These are phyloP conservation scores for Lotus japonicus DNA, from an alignment of 306 rosid genomes.

Conservation along the genomic window DNA sequence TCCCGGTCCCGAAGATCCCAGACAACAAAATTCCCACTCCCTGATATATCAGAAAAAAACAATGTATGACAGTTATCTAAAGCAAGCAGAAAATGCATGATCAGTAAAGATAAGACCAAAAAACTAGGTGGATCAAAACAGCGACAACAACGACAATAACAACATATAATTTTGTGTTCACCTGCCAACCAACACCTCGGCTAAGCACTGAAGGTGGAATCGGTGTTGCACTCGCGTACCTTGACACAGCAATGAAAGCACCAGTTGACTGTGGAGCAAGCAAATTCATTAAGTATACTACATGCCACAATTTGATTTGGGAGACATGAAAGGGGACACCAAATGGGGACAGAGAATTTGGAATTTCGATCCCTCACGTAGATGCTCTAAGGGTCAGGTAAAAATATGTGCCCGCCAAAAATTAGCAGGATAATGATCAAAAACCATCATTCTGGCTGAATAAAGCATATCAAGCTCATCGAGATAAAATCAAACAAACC, in stretches of 20 bases:
- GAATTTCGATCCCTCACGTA: too few species aligned
- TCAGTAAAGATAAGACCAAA: not conserved
- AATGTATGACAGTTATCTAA: not conserved
- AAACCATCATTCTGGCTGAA: too few species aligned
- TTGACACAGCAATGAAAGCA: constrained; percentile 73
- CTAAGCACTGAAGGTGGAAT: constrained; percentile 68
- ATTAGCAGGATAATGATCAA: too few species aligned
- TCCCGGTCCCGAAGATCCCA: constrained; percentile 92
- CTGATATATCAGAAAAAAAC: constrained; percentile 36
- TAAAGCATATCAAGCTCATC: not conserved
- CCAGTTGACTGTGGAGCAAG: constrained; percentile 72
- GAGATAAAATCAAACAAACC: constrained; percentile 35
- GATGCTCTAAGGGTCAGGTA: too few species aligned
- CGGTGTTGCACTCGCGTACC: constrained; percentile 94
- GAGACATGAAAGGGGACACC: too few species aligned
- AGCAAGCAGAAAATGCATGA: not conserved
- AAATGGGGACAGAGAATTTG: too few species aligned
- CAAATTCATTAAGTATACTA: too few species aligned
- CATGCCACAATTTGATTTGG: too few species aligned
- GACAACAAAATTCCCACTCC: constrained; percentile 86
- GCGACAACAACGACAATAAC: too few species aligned
- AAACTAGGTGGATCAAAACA: not conserved
- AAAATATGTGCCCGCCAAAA: too few species aligned
- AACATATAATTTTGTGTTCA: constrained; percentile 9
- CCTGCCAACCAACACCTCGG: constrained; percentile 58